A percentile compares a stretch with the other conserved stretches of the same genome.
phyloP scores from a whole-genome alignment of 2,329 filamentous ascomycete species.

The Colletotrichum viniferum region DNA sequence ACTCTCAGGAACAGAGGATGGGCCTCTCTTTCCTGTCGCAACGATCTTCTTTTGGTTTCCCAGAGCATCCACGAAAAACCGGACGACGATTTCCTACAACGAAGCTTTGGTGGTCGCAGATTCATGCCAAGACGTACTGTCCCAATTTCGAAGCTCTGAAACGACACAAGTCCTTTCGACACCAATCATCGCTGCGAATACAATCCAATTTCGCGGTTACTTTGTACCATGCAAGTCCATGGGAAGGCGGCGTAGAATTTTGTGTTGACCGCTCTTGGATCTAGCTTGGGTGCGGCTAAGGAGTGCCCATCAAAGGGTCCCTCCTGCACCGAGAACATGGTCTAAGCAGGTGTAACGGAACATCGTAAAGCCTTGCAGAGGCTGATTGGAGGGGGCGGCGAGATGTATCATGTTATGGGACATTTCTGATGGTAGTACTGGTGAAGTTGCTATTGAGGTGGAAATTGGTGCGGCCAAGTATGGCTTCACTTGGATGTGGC shows the following conservation, averaged over 20 bases:
- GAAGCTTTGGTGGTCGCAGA: neutral
- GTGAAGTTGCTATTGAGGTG: neutral
- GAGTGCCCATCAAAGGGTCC: neutral
- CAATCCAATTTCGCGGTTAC: neutral
- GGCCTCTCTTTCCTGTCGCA: neutral
- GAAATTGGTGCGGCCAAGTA: neutral
- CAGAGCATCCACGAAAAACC: neutral
- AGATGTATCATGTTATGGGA: neutral
- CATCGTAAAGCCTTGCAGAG: neutral
- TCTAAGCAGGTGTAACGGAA: neutral
- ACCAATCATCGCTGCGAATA: neutral
- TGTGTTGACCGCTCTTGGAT: neutral
- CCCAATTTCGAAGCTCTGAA: neutral
- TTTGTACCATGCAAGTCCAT: neutral
- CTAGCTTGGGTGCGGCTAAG: neutral
- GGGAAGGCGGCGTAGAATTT: neutral
- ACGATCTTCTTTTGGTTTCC: neutral
- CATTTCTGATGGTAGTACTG: neutral
- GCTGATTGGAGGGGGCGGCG: neutral
- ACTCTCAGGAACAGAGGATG: neutral
- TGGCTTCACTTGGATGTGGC: neutral
- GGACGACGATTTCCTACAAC: neutral
- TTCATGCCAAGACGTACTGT: neutral
- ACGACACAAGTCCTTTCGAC: neutral
- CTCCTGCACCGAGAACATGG: neutral